Percentiles rank a stretch among this genome's conserved stretches.
Evolutionary conservation across 148 eudicot species (phyloP).

Genomic region (Hydrangea macrophylla): DNA sequence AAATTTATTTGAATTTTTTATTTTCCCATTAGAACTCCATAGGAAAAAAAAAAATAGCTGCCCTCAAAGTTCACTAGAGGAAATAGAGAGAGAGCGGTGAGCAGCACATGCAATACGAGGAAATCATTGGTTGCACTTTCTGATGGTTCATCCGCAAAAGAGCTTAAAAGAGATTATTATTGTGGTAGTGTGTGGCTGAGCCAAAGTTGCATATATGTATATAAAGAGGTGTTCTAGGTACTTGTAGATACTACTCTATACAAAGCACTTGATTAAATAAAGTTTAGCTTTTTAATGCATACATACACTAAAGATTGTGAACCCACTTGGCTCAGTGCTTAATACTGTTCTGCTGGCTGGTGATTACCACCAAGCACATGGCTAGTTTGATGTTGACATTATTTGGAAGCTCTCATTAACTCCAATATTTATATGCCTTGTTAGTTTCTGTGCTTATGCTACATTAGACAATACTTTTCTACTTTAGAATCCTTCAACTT

Average conservation of each 20-base stretch:
- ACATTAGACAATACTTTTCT: not conserved
- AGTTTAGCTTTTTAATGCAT: not conserved
- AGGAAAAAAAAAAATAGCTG: too few species aligned
- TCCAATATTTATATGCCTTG: not conserved
- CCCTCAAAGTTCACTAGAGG: too few species aligned
- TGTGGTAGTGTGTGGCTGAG: not conserved
- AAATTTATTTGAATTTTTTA: too few species aligned
- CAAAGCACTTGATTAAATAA: not conserved
- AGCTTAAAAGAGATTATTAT: not conserved
- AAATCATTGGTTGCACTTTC: not conserved
- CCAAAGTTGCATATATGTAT: not conserved
- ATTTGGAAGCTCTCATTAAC: not conserved
- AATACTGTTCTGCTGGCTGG: not conserved
- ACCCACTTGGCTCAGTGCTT: not conserved
- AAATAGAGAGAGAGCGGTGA: not conserved
- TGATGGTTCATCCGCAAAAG: not conserved
- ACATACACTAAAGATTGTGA: not conserved
- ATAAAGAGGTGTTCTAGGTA: too few species aligned
- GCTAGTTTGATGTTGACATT: slow-evolving; percentile 1
- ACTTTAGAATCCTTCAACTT: not conserved
- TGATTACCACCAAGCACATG: not conserved
- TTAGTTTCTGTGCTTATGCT: not conserved
- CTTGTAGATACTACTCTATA: not conserved
- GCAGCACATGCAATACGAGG: not conserved
- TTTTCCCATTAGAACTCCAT: too few species aligned